Evolutionary conservation across 306 rosid species (phyloP).

Genomic region (Myrica gale): DNA sequence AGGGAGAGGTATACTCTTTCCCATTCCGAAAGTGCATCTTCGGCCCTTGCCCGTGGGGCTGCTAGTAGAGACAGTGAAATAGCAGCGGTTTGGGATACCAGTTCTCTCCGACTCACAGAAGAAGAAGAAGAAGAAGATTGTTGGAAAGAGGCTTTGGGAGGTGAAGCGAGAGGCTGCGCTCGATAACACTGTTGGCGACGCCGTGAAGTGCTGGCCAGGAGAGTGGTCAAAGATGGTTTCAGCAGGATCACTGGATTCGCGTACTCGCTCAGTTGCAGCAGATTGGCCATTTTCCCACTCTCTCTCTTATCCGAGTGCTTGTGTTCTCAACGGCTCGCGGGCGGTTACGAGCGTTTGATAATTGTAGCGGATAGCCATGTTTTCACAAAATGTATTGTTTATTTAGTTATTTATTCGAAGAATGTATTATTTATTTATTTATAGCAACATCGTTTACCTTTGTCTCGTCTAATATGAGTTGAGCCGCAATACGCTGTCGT

Average conservation of each 20-base stretch:
- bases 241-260: slow-evolving; percentile 33
- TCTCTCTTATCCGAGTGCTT: slow-evolving; percentile 48
- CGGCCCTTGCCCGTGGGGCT: slow-evolving; percentile 48
- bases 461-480: no score
- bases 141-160: slow-evolving; percentile 45
- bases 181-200: slow-evolving; percentile 26
- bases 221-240: slow-evolving; percentile 46
- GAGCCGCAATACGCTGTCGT: no score
- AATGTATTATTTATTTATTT: no score
- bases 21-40: slow-evolving; percentile 80
- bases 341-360: slow-evolving; percentile 32
- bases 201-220: slow-evolving; percentile 27
- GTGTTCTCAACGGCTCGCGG: slow-evolving; percentile 44
- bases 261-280: slow-evolving; percentile 55
- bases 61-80: slow-evolving; percentile 50
- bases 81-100: slow-evolving; percentile 63
- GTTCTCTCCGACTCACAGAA: slow-evolving; percentile 48
- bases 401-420: no score
- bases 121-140: slow-evolving; percentile 18
- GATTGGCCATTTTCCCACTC: slow-evolving; percentile 50
- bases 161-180: slow-evolving; percentile 25
- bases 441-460: no score
- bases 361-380: not conserved
- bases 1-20: slow-evolving; percentile 81
- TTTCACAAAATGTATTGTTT: not conserved